Percentiles rank a stretch among this genome's conserved stretches.
phyloP scores from a whole-genome alignment of 768 basidiomycete genomes.

The Phylloporus scabripes region DNA sequence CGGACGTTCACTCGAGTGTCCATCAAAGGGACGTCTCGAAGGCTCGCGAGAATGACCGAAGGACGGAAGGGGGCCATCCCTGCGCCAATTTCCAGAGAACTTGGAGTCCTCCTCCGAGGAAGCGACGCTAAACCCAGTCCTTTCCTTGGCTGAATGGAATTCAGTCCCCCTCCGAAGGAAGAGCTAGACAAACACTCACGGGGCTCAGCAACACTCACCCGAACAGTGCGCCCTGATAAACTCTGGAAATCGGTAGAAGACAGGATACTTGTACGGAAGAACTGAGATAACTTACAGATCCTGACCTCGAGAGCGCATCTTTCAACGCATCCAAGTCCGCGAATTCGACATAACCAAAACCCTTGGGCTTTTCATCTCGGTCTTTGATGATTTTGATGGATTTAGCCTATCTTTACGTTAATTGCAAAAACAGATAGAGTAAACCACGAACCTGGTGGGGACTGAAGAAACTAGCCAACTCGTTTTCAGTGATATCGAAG shows the following conservation, averaged over 20 bases:
- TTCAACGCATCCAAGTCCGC: constrained; percentile 81
- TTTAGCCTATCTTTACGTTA: constrained; percentile 48
- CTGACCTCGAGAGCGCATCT: constrained; percentile 69
- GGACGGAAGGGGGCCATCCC: constrained; percentile 81
- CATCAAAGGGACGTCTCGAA: constrained; percentile 65
- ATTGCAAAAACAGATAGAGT: not conserved
- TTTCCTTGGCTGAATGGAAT: constrained; percentile 64
- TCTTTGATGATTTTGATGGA: constrained; percentile 92
- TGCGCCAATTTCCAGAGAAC: constrained; percentile 80
- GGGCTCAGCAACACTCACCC: constrained; percentile 94
- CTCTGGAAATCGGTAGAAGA: constrained; percentile 34
- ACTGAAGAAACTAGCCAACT: constrained; percentile 77
- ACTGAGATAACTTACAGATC: constrained; percentile 46
- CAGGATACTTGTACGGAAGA: not conserved
- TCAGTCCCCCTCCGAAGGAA: constrained; percentile 7
- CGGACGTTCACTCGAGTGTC: constrained; percentile 38
- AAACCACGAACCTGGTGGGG: constrained; percentile 47
- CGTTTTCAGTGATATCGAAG: constrained; percentile 84
- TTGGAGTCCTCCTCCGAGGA: constrained; percentile 67
- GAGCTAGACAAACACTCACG: constrained; percentile 51
- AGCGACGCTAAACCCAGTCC: constrained; percentile 48
- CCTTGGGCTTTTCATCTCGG: constrained; percentile 91
- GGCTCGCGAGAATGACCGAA: constrained; percentile 54
- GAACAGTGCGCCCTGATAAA: constrained; percentile 73
- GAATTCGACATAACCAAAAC: constrained; percentile 98